Base-by-base conservation (phyloP, 345 rosid species). In the Rubroshorea leprosula region DNA sequence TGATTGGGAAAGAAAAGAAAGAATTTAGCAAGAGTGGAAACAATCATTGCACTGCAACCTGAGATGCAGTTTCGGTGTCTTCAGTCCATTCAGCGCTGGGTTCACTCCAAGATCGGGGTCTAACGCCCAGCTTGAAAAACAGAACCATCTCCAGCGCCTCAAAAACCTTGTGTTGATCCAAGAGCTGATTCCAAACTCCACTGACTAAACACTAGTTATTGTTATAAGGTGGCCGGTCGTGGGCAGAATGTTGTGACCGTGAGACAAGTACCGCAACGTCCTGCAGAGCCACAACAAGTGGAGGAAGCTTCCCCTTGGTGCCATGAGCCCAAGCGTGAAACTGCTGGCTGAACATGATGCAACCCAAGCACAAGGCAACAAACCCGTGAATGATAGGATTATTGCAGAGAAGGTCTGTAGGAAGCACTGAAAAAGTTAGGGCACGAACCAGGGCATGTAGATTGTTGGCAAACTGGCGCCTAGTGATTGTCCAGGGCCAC, bases 321-420 rank as follows among this genome's bases (percentile, higher is more conserved):
- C 93, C 72, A 23, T 89, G 96, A 52, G 96, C 95, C 98, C 96
- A 92, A n/a, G 90, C 82, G 70, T 92, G 98, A 31, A 86, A 86
- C 58, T 84, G 95, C 68, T 86, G 98, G 85, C 98, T 86, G 27
- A 89, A 81, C 95, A 86, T 82, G 43, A 88, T 79, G 78, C 88
- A 88, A 17, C 88, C 85, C 0, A 95, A 64, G 69, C 66, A 81
- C 2, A 72, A 13, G 55, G 78, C 58, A n/a, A 74, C 89, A 56
- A 92, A 86, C 4, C 82, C 78, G 43, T 75, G 87, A 15, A 75
- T 10, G 10, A 57, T 68, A 9, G 91, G 76, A 68, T 81, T 83
- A 21, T 67, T 49, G 54, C 82, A 67, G 0, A 74, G 52, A 45
- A 89, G 55, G 66, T 81, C 83, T 19, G 84, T 23, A 1, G 98